These are phyloP conservation scores for Rauvolfia tetraphylla DNA, from an alignment of 257 asterid genomes.

Conservation along the genomic window DNA sequence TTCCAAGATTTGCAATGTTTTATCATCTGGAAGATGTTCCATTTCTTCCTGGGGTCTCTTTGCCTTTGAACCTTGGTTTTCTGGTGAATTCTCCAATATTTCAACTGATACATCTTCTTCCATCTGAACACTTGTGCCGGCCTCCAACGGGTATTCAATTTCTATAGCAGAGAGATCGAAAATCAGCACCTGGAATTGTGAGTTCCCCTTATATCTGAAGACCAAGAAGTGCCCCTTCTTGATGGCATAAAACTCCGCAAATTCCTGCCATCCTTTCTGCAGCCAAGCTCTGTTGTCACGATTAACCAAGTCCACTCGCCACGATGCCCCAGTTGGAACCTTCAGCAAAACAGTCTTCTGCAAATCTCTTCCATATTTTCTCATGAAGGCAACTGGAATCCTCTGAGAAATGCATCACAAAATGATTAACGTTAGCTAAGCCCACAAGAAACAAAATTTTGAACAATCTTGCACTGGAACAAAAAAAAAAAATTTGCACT, in stretches of 20 bases:
- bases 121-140: too few relatives aligned
- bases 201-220: slow-evolving; percentile 24
- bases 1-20: not conserved
- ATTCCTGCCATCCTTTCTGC: slow-evolving; percentile 38
- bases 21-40: too few relatives aligned
- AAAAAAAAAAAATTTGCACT: too few relatives aligned
- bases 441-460: too few relatives aligned
- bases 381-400: slow-evolving; percentile 33
- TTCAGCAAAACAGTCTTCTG: slow-evolving; percentile 26
- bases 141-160: slow-evolving; percentile 22
- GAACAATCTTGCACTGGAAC: too few relatives aligned
- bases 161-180: slow-evolving; percentile 28
- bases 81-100: too few relatives aligned
- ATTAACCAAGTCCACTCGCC: slow-evolving; percentile 28
- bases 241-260: slow-evolving; percentile 26
- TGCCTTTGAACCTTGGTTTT: too few relatives aligned
- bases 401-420: slow-evolving; percentile 21
- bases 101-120: too few relatives aligned
- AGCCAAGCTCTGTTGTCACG: slow-evolving; percentile 23
- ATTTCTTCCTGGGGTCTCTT: too few relatives aligned
- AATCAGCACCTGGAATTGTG: slow-evolving; percentile 30
- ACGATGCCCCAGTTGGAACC: slow-evolving; percentile 28
- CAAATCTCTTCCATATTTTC: slow-evolving; percentile 22
- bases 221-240: slow-evolving; percentile 26
- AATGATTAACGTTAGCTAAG: too few relatives aligned